A percentile compares a stretch with the other conserved stretches of the same genome.
phyloP scores from a whole-genome alignment of 805 yeast genomes.

The Wickerhamiella parazyma region DNA sequence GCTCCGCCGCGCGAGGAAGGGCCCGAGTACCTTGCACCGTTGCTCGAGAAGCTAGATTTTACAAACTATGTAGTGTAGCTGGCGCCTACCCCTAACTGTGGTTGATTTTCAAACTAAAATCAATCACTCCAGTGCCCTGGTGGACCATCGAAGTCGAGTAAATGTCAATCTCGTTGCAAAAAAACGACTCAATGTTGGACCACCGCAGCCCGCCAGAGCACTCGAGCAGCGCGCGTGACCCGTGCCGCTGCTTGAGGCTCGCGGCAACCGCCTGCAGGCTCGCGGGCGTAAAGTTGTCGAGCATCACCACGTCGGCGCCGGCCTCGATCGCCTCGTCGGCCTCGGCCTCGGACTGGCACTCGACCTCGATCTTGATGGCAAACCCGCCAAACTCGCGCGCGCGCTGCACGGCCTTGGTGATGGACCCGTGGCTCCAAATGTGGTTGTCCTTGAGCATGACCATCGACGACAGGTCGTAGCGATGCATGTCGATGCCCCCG shows the following conservation, averaged over 20 bases:
- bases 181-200: constrained; percentile 47
- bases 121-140: constrained; percentile 77
- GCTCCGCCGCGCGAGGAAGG: background rate
- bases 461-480: constrained; percentile 86
- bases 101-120: constrained; percentile 67
- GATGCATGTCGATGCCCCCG: constrained; percentile 87
- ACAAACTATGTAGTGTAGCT: constrained; percentile 1
- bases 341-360: constrained; percentile 70
- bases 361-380: constrained; percentile 82
- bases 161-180: constrained; percentile 72
- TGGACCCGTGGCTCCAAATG: constrained; percentile 84
- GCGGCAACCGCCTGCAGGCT: constrained; percentile 52
- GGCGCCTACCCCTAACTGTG: constrained; percentile 24
- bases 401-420: constrained; percentile 61
- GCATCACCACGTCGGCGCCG: constrained; percentile 92
- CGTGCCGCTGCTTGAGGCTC: constrained; percentile 45
- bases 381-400: constrained; percentile 82
- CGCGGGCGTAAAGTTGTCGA: constrained; percentile 69
- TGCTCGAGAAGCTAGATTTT: constrained; percentile 18
- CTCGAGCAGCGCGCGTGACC: constrained; percentile 49
- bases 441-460: constrained; percentile 95
- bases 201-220: constrained; percentile 84
- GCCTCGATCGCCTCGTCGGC: constrained; percentile 88
- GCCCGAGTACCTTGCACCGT: constrained; percentile 1
- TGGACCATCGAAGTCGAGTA: constrained; percentile 86